A percentile compares a stretch with the other conserved stretches of the same genome.
Conservation (phyloP, 805 yeast genomes). For the Candida nemodendra region DNA sequence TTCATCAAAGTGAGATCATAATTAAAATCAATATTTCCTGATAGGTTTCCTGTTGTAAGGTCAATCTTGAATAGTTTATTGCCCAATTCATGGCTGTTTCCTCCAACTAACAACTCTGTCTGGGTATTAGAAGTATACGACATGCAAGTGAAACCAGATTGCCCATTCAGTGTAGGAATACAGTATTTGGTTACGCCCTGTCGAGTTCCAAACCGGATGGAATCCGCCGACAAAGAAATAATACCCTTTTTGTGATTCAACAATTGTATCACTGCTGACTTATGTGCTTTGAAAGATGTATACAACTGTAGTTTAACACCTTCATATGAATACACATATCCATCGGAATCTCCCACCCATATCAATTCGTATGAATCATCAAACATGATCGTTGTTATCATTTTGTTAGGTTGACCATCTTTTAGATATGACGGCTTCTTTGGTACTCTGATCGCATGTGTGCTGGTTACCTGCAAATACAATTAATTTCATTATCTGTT, state of each 20-base stretch:
- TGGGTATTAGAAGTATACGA: conserved; percentile 41
- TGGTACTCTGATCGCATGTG: conserved; percentile 27
- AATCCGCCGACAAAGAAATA: conserved; percentile 50
- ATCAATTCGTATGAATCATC: conserved; percentile 73
- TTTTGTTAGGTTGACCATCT: conserved; percentile 20
- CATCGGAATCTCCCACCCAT: conserved; percentile 79
- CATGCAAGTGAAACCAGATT: conserved; percentile 39
- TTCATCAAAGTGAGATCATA: conserved; percentile 48
- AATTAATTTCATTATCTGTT: conserved; percentile 2
- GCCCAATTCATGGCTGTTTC: conserved; percentile 27
- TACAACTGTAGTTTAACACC: conserved; percentile 54
- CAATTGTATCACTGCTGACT: conserved; percentile 48
- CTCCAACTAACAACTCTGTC: conserved; percentile 45
- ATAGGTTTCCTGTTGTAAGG: conserved; percentile 36
- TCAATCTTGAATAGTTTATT: conserved; percentile 43
- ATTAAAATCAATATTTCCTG: conserved; percentile 39
- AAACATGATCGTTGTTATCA: conserved; percentile 43
- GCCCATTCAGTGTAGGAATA: conserved; percentile 28
- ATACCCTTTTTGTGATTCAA: conserved; percentile 58
- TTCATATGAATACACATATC: conserved; percentile 43
- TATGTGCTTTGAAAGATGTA: conserved; percentile 55
- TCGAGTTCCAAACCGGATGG: conserved; percentile 53
- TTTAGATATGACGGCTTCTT: conserved; percentile 19
- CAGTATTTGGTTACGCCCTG: conserved; percentile 50
- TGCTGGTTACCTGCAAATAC: conserved; percentile 31